Conservation (phyloP, 345 rosid genomes). For the Brassica rapa region DNA sequence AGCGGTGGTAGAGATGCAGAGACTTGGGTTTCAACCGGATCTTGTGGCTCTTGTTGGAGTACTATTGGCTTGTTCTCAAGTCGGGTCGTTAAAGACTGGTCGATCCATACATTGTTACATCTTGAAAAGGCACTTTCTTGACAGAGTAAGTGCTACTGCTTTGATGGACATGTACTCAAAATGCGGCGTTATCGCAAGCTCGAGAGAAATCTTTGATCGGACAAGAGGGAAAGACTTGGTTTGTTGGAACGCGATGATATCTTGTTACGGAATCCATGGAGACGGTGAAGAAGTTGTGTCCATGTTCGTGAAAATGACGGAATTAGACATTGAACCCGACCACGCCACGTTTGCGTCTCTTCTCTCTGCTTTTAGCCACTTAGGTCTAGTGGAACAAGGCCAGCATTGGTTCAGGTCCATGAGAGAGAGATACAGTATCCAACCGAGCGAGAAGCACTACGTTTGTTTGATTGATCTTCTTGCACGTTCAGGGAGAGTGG, state of each 20-base stretch:
- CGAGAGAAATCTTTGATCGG: conserved; percentile 51
- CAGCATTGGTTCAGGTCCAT: conserved; percentile 55
- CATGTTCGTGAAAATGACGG: conserved; percentile 54
- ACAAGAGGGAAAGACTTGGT: conserved; percentile 55
- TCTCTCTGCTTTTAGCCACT: conserved; percentile 75
- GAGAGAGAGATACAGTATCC: conserved; percentile 48
- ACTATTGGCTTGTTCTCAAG: conserved; percentile 59
- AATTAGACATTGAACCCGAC: conserved; percentile 53
- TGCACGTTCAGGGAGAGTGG: conserved; percentile 66
- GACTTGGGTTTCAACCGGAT: conserved; percentile 52
- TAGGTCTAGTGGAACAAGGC: conserved; percentile 67
- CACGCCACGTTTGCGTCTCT: conserved; percentile 70
- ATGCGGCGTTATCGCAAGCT: conserved; percentile 57
- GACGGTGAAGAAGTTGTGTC: conserved; percentile 60
- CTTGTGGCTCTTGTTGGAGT: conserved; percentile 56
- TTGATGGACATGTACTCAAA: conserved; percentile 73
- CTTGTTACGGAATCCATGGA: conserved; percentile 72
- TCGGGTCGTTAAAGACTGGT: conserved; percentile 59
- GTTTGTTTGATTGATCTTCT: conserved; percentile 74
- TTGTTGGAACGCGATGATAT: conserved; percentile 71
- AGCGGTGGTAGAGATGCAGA: conserved; percentile 58
- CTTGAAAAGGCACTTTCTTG: conserved; percentile 49
- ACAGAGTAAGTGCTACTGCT: conserved; percentile 52
- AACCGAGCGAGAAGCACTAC: conserved; percentile 65
- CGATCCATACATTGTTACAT: conserved; percentile 59